These are phyloP conservation scores for Penicillium silybi DNA, from an alignment of 495 filamentous ascomycete genomes.

Conservation along the genomic window DNA sequence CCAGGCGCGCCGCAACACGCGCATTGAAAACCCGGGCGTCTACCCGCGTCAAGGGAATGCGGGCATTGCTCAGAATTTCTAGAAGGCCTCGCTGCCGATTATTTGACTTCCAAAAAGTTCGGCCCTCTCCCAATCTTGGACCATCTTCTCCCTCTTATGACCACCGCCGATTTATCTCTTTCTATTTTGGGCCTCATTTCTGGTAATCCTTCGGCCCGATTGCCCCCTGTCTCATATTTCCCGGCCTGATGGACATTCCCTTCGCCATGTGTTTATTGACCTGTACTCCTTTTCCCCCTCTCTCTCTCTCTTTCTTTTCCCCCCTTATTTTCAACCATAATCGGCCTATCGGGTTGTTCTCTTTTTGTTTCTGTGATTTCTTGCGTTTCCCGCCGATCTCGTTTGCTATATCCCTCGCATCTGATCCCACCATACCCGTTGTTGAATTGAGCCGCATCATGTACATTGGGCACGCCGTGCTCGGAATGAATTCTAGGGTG, in stretches of 20 bases:
- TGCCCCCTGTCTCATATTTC: constrained; percentile 15
- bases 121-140: not conserved
- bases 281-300: constrained; percentile 5
- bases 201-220: constrained; percentile 9
- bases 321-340: constrained; percentile 7
- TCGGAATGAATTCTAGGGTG: constrained; percentile 1
- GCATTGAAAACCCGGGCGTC: constrained; percentile 83
- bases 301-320: constrained; percentile 1
- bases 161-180: constrained; percentile 24
- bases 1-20: constrained; percentile 82
- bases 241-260: constrained; percentile 27
- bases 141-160: not conserved
- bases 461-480: constrained; percentile 8
- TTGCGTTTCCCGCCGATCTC: constrained; percentile 5
- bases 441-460: constrained; percentile 5
- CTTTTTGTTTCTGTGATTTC: not conserved
- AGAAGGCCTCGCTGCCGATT: constrained; percentile 12
- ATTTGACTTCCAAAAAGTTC: constrained; percentile 8
- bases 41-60: constrained; percentile 86
- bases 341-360: constrained; percentile 11
- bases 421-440: constrained; percentile 18
- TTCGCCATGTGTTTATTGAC: constrained; percentile 28
- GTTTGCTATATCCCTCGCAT: constrained; percentile 28
- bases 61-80: constrained; percentile 99
- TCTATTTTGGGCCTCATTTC: constrained; percentile 4